Evolutionary conservation across 768 basidiomycete species (phyloP), one percentile per base, ranked within the genome.

Genomic region (Jaapia argillacea): DNA sequence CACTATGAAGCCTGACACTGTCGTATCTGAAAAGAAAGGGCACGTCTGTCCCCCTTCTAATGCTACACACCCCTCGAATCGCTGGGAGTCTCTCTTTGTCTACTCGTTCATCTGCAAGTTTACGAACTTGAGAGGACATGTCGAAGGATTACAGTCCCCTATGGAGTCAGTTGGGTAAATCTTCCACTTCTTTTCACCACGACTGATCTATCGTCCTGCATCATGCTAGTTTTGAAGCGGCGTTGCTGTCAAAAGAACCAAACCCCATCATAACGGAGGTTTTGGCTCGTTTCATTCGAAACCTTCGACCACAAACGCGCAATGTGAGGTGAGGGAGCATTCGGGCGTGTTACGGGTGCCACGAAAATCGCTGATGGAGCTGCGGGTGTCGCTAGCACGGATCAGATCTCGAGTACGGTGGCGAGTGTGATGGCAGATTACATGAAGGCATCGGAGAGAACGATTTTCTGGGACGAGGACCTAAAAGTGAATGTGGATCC

Each of bases 1-100:
- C 60, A 63, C 54, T 55, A 70, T 72, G 70, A 59, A 56, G 39
- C 39, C 54, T 31, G 31, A 48, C 41, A 40, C 49, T 46, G 43
- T 45, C 16, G 46, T 56, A 48, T 16, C 51, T 24, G 67, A 71
- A 42, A 74, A 72, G 61, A 73, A 70, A 58, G 70, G 69, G 2
- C 73, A 75, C 48, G 39, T 73, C 36, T 75, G 72, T 44, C 74
- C 74, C 12, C 68, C 70, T 4, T 72, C 84, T 16, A 71, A 67
- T 55, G 85, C 83, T 22, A 72, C 60, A 21, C 85, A 87, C 67
- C 88, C 88, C 23, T 69, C 70, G 43, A 81, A 83, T 65, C 82
- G 83, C 62, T 91, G 88, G 88, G 88, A 91, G 65, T 77, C 81
- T 4, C 63, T 86, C 51, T 90, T 88, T 62, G 76, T 91, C 27